A percentile compares a stretch with the other conserved stretches of the same genome.
These are phyloP conservation scores for Solanum neorickii DNA, from an alignment of 257 asterid genomes.

Conservation along the genomic window DNA sequence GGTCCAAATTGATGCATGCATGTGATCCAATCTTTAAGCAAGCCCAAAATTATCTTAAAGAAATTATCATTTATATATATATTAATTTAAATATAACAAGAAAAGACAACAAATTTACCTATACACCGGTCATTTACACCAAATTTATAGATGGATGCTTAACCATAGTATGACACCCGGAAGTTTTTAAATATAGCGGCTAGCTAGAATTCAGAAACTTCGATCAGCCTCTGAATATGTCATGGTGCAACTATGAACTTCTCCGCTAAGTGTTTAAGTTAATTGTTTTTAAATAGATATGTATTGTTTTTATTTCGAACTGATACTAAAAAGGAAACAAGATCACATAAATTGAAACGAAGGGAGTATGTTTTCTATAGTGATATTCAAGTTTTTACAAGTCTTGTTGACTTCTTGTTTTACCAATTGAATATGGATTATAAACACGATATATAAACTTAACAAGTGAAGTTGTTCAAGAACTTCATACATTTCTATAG, in stretches of 20 bases:
- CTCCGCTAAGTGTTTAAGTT: neutral
- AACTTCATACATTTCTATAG: neutral
- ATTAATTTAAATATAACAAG: neutral
- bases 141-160: too few species aligned
- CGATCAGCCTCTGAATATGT: neutral
- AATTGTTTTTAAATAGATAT: neutral
- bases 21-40: neutral
- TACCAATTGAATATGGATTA: neutral
- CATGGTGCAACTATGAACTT: neutral
- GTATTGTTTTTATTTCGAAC: neutral
- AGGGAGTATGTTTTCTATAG: too few species aligned
- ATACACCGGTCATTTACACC: too few species aligned
- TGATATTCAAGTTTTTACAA: neutral
- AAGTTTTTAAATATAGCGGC: too few species aligned
- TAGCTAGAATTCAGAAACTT: too few species aligned
- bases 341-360: too few species aligned
- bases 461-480: neutral
- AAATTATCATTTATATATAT: neutral
- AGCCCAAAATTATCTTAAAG: neutral
- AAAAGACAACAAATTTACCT: neutral
- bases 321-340: neutral
- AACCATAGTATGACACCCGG: too few species aligned
- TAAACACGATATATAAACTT: neutral
- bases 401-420: neutral
- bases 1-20: neutral